Conservation (phyloP, 2,329 filamentous ascomycete genomes). For the Neonectria coccinea region DNA sequence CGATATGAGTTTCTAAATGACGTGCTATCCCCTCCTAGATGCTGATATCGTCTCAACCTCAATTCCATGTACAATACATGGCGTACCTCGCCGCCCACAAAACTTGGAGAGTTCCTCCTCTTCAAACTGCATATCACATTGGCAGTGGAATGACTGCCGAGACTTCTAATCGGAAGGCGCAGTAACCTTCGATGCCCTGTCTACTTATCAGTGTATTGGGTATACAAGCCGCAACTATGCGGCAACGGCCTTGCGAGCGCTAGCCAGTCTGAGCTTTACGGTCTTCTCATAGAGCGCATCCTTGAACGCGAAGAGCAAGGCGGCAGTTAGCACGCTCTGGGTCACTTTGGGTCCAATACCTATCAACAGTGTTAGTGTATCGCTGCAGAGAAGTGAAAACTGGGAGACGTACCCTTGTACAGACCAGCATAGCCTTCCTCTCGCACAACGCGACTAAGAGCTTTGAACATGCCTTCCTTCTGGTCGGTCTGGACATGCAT, state of each 20-base stretch:
- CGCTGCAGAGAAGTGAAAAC: background rate
- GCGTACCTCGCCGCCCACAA: constrained; percentile 24
- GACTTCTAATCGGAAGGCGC: constrained; percentile 21
- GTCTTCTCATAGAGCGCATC: constrained; percentile 92
- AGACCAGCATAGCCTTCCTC: constrained; percentile 94
- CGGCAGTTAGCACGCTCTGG: constrained; percentile 95
- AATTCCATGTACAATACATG: constrained; percentile 1
- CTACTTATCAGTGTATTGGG: constrained; percentile 19
- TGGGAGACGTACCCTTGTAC: constrained; percentile 80
- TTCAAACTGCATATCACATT: constrained; percentile 30
- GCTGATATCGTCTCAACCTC: constrained; percentile 1
- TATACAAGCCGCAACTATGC: constrained; percentile 42
- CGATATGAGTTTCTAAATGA: constrained; percentile 47
- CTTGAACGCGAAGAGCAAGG: constrained; percentile 98
- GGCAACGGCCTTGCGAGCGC: constrained; percentile 54
- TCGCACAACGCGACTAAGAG: constrained; percentile 80
- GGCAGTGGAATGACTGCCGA: constrained; percentile 29
- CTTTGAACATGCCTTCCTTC: constrained; percentile 83
- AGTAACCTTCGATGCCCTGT: constrained; percentile 22
- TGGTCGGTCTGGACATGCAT: constrained; percentile 92
- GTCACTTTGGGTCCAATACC: constrained; percentile 96
- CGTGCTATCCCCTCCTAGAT: constrained; percentile 19
- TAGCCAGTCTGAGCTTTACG: constrained; percentile 69
- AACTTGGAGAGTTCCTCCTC: constrained; percentile 24
- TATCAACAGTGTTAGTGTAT: constrained; percentile 52